Base-by-base conservation (phyloP, 106 monocot species). In the Dendrobium chrysotoxum region DNA sequence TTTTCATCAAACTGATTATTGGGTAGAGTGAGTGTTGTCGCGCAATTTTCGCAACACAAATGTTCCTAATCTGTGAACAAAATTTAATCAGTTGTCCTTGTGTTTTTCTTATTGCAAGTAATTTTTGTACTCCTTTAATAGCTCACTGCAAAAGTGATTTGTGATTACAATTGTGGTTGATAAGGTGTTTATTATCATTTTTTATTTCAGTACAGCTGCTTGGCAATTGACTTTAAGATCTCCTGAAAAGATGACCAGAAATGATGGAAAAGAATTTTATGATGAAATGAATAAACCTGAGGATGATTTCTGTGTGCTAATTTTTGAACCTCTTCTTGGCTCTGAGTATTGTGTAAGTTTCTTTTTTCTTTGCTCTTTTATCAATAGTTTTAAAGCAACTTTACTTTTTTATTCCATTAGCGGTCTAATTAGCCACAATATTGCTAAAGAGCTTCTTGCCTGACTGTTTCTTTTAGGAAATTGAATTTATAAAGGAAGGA, bases 401-500 rank as follows among this genome's bases (percentile, higher is more conserved):
- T 50, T 18, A 73, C 23, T 0, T 38, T 65, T 25, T 65, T 65
- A 70, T 70, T 70, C 5, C 6, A 70, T 3, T 70, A 17, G 11
- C 28, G 15, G 35, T 15, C 40, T 53, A 44, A 47, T 79, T 25
- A 23, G 45, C 57, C 39, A 18, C 39, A 18, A 45, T 3, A 53
- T 20, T 68, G 28, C 30, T 40, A 35, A 18, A 44, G 30, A 68
- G 28, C 26, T 65, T 79, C 30, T 47, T 17, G 3, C 21, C 28
- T 54, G 35, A 26, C 23, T 41, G 7, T 17, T 66, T 53, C 42
- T 76, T 77, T 47, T 73, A 95, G 95, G 92, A 99, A 81, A 86
- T 99, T 75, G 95, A 99, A 67, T 99, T 99, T 78, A 95, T 99
- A 82, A 99, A 95, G 66, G 58, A 87, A 18, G 98, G 95, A 58